Evolutionary conservation across 2,329 filamentous ascomycete genomes (phyloP), one percentile per base, ranked within the genome.

Genomic region (Dothideomycetes sp.): DNA sequence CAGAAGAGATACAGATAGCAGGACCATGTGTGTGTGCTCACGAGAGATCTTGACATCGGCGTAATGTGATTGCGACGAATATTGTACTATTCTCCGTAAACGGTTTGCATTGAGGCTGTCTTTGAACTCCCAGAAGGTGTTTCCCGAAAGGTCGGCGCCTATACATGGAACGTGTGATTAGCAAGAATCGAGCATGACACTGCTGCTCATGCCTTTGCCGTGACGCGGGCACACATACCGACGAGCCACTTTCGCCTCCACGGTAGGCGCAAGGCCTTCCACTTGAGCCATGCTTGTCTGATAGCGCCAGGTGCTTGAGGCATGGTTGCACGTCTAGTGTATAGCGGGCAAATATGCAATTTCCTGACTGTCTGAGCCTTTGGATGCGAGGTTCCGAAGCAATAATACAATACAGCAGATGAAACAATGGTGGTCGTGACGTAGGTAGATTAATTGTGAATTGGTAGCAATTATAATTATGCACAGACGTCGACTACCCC

Each of bases 81-180:
- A 73, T 49, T 73, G 68, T 43, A 78, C 74, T 13, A 80, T 80
- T 20, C 77, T 66, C 25, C 77, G 69, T 46, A 66, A 64, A 30
- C 75, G 68, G 28, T 64, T 60, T 27, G 70, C 57, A 48, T 75
- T 73, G 41, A 75, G 46, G 13, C 64, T 60, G 53, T 78, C 74
- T 53, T 73, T 74, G 59, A 80, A 80, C 53, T 79, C 76, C 76
- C 76, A 81, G 57, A 71, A 81, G 8, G 76, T 80, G 59, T 80
- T 80, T 46, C 76, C 76, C 15, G 67, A 57, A 33, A 81, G 65
- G 57, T 81, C 76, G 49, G 68, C 65, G 53, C 76, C 76, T 77
- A 51, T n/a, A 25, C 29, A 39, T 46, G 42, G 44, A n/a, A 40
- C 12, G 22, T 27, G 44, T 25, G 11, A 41, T 6, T 29, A 44